Conservation (phyloP, 2,329 filamentous ascomycete species). For the Alternaria gaisen region DNA sequence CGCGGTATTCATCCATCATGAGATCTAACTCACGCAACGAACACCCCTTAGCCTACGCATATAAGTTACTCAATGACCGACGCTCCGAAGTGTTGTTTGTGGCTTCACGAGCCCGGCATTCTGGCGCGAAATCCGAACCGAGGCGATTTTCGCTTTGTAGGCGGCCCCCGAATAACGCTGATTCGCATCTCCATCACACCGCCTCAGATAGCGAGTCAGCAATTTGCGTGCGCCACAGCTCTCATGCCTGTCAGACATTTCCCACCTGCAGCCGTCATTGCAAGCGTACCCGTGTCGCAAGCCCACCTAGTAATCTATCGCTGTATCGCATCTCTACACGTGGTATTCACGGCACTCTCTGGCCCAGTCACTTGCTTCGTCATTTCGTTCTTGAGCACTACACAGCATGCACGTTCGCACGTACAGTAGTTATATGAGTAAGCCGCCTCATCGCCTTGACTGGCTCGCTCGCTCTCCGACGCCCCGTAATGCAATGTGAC, state of each 20-base stretch:
- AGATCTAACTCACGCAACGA: neutral
- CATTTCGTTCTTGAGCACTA: neutral
- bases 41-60: neutral
- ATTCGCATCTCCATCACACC: neutral
- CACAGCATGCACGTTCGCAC: neutral
- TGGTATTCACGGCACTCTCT: neutral
- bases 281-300: neutral
- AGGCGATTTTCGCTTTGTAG: neutral
- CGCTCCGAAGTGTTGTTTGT: neutral
- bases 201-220: conserved; percentile 6
- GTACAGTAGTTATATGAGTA: conserved; percentile 1
- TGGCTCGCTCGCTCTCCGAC: neutral
- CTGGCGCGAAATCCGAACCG: neutral
- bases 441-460: neutral
- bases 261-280: neutral
- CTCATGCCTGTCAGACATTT: neutral
- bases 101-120: neutral
- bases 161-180: neutral
- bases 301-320: neutral
- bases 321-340: neutral
- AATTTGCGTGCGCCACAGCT: neutral
- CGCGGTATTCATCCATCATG: neutral
- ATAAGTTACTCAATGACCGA: neutral
- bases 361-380: neutral
- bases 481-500: conserved; percentile 2